These are phyloP conservation scores for Castanea mollissima DNA, from an alignment of 306 rosid genomes.

Conservation along the genomic window DNA sequence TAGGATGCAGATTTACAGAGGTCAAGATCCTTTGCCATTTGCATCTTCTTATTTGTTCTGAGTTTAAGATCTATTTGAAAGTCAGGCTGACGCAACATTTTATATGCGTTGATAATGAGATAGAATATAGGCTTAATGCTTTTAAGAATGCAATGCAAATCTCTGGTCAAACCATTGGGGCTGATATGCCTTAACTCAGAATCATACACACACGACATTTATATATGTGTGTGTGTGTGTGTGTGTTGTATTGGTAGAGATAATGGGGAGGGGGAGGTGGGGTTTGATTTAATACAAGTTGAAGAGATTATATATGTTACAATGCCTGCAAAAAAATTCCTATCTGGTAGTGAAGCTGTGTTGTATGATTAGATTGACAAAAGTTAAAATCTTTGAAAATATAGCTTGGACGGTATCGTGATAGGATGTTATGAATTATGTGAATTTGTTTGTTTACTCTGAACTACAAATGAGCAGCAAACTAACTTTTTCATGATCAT, in stretches of 20 bases:
- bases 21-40: slow-evolving; percentile 36
- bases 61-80: slow-evolving; percentile 12
- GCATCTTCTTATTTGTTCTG: neutral
- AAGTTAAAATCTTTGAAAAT: neutral
- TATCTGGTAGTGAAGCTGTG: neutral
- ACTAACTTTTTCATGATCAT: too few relatives aligned
- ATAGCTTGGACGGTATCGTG: neutral
- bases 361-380: neutral
- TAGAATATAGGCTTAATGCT: neutral
- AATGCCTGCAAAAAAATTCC: neutral
- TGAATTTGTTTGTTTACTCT: neutral
- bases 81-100: neutral
- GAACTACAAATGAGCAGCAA: neutral
- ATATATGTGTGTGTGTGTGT: rapidly evolving
- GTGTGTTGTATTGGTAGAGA: too few relatives aligned
- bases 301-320: neutral
- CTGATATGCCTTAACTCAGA: neutral
- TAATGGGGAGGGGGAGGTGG: too few relatives aligned
- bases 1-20: slow-evolving; percentile 84
- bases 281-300: too few relatives aligned
- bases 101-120: neutral
- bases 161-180: neutral
- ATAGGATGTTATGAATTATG: neutral
- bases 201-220: neutral
- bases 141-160: neutral